phyloP scores from a whole-genome alignment of 306 rosid species.

The Quercus mongolica region DNA sequence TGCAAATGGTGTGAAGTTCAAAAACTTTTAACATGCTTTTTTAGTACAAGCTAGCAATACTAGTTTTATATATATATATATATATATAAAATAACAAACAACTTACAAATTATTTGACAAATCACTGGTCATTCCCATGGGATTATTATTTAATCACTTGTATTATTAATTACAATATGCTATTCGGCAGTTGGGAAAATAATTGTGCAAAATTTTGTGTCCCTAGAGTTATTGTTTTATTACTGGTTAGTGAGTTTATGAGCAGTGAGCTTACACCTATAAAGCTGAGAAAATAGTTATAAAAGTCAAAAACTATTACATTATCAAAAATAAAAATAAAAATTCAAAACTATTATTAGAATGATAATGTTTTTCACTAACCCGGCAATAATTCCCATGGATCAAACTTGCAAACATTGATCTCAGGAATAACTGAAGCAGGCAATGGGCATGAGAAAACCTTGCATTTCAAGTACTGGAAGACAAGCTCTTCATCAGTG shows the following conservation, averaged over 20 bases:
- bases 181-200: no score
- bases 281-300: not conserved
- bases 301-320: not conserved
- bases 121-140: no score
- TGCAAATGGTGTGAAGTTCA: not conserved
- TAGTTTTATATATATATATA: no score
- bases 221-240: not conserved
- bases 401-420: constrained; percentile 63
- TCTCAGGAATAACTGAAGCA: constrained; percentile 76
- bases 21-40: not conserved
- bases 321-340: no score
- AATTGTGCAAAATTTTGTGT: no score
- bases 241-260: not conserved
- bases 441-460: constrained; percentile 71
- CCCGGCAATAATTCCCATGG: constrained; percentile 92
- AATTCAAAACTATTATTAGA: no score
- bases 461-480: constrained; percentile 74
- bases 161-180: no score
- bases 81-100: no score
- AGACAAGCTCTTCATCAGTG: constrained; percentile 87
- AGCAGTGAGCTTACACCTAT: not conserved
- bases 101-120: no score
- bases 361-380: not conserved
- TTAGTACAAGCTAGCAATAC: no score
- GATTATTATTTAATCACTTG: no score